Conservation (phyloP, 352 stramenopile genomes). For the Globisporangium uncinulatum region DNA sequence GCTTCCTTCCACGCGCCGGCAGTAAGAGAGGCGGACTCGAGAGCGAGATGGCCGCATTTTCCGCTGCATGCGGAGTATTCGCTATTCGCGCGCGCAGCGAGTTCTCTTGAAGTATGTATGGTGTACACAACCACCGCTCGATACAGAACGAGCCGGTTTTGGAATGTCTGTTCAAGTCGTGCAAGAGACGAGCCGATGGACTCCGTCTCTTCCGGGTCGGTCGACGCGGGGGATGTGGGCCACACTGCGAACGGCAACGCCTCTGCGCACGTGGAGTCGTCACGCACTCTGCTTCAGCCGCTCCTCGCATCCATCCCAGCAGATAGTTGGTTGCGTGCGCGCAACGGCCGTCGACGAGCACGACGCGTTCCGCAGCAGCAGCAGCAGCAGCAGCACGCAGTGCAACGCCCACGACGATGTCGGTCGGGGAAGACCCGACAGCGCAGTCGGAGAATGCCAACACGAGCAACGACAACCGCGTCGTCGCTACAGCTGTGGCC, state of each 20-base stretch:
- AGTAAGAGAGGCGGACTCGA: too few species aligned
- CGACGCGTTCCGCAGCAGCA: slow-evolving; percentile 1
- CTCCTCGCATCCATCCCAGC: too few species aligned
- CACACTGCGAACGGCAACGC: neutral
- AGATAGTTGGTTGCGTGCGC: too few species aligned
- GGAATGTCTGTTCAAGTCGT: neutral
- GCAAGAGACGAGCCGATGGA: neutral
- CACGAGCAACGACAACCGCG: neutral
- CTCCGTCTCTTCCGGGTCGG: neutral
- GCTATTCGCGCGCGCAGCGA: neutral
- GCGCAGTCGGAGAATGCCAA: neutral
- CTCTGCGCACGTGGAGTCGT: too few species aligned
- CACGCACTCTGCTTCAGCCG: too few species aligned
- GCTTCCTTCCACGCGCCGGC: too few species aligned
- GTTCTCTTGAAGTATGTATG: neutral
- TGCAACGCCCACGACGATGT: slow-evolving; percentile 14
- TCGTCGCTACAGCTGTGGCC: neutral
- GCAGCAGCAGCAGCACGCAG: slow-evolving; percentile 6
- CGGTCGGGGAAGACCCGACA: slow-evolving; percentile 28
- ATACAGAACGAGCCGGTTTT: neutral
- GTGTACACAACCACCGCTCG: neutral
- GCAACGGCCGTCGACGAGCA: too few species aligned
- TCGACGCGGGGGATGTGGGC: neutral
- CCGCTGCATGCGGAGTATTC: neutral
- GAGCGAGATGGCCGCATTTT: too few species aligned